Evolutionary conservation across 129 eudicot species (phyloP), one percentile per base, ranked within the genome.

Genomic region (Mikania micrantha): DNA sequence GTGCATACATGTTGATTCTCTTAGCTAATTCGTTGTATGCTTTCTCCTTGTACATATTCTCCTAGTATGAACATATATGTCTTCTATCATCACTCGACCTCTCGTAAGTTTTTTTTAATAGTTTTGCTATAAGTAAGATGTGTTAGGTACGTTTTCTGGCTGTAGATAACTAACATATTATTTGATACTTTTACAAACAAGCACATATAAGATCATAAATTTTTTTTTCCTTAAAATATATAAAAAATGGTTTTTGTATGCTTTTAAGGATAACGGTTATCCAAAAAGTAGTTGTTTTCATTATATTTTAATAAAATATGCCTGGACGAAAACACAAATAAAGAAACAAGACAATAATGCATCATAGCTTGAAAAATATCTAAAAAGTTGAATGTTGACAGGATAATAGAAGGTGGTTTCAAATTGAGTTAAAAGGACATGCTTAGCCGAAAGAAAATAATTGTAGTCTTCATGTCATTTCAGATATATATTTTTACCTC

Each of bases 321-420:
- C 45, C 16, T 20, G 15, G 25, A 60, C 3, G 45, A 9, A 60
- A 60, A 60, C 3, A 29, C 29, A 60, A 60, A 60, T 36, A 3
- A 35, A 61, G 28, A 61, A 21, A 38, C 49, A 5, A 38, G 34
- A 63, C 52, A 49, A 49, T 67, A 67, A 47, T 28, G 72, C 10
- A 34, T 48, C 9, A 17, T 44, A 54, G 71, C 36, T 27, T 5
- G 48, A 31, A 64, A 65, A 67, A 67, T 67, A 67, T 67, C 72
- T 67, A 48, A 49, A 67, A 67, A 67, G 71, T 66, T 42, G 31
- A 47, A 29, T 66, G 60, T 12, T 32, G 72, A 67, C 72, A 67
- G 32, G 32, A 47, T 9, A 28, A 48, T 20, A 39, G 31, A 7
- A 48, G 60, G 60, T 49, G 44, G 12, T 59, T 4, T 66, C 39